Evolutionary conservation across 129 eudicot genomes (phyloP), one percentile per base, ranked within the genome.

Genomic region (Mikania micrantha): DNA sequence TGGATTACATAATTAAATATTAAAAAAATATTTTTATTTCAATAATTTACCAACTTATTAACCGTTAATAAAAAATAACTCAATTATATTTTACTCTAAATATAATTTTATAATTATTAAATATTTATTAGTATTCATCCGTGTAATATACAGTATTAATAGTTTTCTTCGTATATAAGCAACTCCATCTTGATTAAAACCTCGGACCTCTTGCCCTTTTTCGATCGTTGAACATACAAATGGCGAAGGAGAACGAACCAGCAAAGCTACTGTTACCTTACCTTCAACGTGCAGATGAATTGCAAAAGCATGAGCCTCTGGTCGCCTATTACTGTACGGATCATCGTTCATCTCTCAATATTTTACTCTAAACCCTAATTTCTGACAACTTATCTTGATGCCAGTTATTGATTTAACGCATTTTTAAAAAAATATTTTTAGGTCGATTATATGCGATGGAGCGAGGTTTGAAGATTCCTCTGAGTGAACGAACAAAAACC

Each of bases 261-360:
- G 99, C 96, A 16, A 94, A 94, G 90, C 79, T 82, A 4, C 83
- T 94, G 41, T 65, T 94, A 4, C 99, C 99, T 0, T 94, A 86
- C 70, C 95, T 94, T 50, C 99, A 94, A 77, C 90, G 99, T n/a
- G 99, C 99, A 70, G 99, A 94, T 77, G 99, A 94, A 71, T 79
- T 94, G 71, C 97, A 89, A 77, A 89, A 94, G 47, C 99, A 94
- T 84, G 96, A 94, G 73, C 95, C 95, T 36, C 93, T 89, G 66
- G 99, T 94, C 76, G 99, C 99, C 39, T 94, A 94, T 70, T 94
- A 94, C 81, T 94, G 99, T 88, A 82, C 53, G 22, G 16, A 65
- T 54, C 61, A 63, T 38, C 42, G 1, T 67, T 54, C 48, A 16
- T 71, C 56, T 41, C 35, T 52, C 28, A 34, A 12, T n/a, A n/a